phyloP scores from a whole-genome alignment of 352 stramenopile species.

The Peronospora farinosa region DNA sequence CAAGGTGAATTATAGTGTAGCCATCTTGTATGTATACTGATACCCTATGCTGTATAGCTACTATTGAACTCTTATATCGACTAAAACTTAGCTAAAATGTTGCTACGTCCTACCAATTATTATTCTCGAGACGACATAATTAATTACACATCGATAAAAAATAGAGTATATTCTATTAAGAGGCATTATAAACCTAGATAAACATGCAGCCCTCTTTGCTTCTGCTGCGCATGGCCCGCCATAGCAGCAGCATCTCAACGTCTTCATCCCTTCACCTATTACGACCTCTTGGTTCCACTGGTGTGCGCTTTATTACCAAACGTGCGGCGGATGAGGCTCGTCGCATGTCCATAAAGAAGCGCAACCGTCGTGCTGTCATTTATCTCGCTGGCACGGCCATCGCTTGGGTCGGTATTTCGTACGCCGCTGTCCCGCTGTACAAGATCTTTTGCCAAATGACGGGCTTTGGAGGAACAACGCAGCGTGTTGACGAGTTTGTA shows the following conservation, averaged over 20 bases:
- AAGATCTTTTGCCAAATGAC: slow-evolving; percentile 99
- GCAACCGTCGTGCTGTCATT: slow-evolving; percentile 88
- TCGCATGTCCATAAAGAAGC: slow-evolving; percentile 60
- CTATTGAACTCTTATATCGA: too few relatives aligned
- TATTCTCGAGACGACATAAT: too few relatives aligned
- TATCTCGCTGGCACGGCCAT: slow-evolving; percentile 92
- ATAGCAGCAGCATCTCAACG: slow-evolving; percentile 11
- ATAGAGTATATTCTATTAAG: too few relatives aligned
- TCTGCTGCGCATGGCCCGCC: slow-evolving; percentile 19
- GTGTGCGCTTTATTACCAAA: slow-evolving; percentile 43
- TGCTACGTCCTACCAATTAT: too few relatives aligned
- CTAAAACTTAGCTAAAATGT: too few relatives aligned
- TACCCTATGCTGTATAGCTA: too few relatives aligned
- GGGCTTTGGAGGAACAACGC: slow-evolving; percentile 94
- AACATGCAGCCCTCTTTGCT: slow-evolving; percentile 26
- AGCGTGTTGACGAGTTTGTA: slow-evolving; percentile 65
- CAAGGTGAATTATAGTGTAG: too few relatives aligned
- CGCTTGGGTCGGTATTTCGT: slow-evolving; percentile 91
- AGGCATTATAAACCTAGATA: too few relatives aligned
- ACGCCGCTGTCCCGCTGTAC: slow-evolving; percentile 97
- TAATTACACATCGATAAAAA: too few relatives aligned
- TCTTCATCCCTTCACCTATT: slow-evolving; percentile 11
- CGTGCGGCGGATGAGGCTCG: slow-evolving; percentile 40
- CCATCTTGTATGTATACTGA: too few relatives aligned
- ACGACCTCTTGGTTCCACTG: slow-evolving; percentile 6